Evolutionary conservation across 768 basidiomycete species (phyloP), one percentile per base, ranked within the genome.

Genomic region (Leccinellum luteum): DNA sequence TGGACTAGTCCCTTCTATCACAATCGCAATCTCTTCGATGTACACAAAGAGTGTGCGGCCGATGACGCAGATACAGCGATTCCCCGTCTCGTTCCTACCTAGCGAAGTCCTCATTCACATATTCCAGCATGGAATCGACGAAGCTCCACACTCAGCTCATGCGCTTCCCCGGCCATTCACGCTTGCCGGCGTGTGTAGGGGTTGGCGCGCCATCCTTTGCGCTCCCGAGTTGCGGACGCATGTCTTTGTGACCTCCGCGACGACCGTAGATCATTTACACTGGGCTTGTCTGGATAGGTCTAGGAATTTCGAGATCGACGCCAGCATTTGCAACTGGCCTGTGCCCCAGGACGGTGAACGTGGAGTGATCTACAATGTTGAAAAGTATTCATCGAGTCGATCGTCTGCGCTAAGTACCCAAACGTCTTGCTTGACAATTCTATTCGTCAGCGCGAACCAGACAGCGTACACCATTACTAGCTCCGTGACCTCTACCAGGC

Each of bases 101-200:
- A 64, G 52, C 47, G 63, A 67, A 43, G 38, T 65, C 30, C 64
- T 65, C 28, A 38, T 56, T 27, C 47, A 51, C 28, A 57, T 62
- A 48, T 57, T 66, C 51, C 32, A 34, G n/a, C 43, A 19, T 44
- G 61, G 58, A n/a, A 25, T 57, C 13, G n/a, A 47, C 10, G 41
- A 45, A 4, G n/a, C 30, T 30, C 63, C 54, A 4, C 52, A 48
- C 8, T 55, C 49, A 3, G 23, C 55, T 10, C 25, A 21, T 21
- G 44, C 41, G 3, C 55, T 57, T 55, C 51, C 57, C 25, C 7
- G 58, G 6, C 55, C 61, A 7, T 8, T 47, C 15, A 38, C 21
- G 3, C 17, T 63, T 4, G 56, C 57, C 19, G 49, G 51, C 25
- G 66, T 67, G 7, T 63, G 66, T 51, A 54, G 35, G 31, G 56